Base-by-base conservation (phyloP, 2,329 filamentous ascomycete genomes). In the Uncinocarpus reesii region DNA sequence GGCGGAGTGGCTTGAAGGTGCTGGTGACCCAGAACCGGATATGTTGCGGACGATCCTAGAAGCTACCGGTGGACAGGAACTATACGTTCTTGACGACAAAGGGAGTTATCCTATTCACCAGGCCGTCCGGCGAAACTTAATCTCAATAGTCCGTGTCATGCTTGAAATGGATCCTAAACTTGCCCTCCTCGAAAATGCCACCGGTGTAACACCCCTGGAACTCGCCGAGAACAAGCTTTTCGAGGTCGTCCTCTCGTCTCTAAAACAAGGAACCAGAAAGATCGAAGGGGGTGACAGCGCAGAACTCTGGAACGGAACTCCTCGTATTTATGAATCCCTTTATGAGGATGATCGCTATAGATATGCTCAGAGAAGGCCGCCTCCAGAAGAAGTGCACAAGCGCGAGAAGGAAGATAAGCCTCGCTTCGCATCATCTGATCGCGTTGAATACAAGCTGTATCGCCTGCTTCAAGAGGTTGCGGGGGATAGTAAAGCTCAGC, bases 181-280 rank as follows among this genome's bases (percentile, higher is more conserved):
- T 1, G 66, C 87, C 0, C 74, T 77, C 55, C 76, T 80, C 18
- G 86, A 92, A 61, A 89, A 89, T 55, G 78, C 84, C 0, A 84
- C 84, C 0, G 86, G 86, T 1, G 74, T 77, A 13, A 92, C 85
- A 0, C 82, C 86, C 0, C 71, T 75, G 23, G 85, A 48, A 16
- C 43, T 47, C 29, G 45, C 49, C 3, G 34, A 49, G 35, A 47
- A 48, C 37, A 49, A 44, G 16, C 28, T 48, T 20, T 26, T 38
- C 15, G 31, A 13, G 15, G 18, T 28, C 13, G n/a, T 47, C 7
- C 36, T 47, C 18, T 16, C 35, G 13, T 41, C 26, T 24, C 3
- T 47, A 18, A 47, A 18, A 16, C 13, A 40, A 16, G 28, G 26
- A 2, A 32, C 44, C 15, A 1, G 5, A 7, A 15, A 11, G 4